Conservation (phyloP, 768 basidiomycete genomes). For the Multifurca ochricompacta region DNA sequence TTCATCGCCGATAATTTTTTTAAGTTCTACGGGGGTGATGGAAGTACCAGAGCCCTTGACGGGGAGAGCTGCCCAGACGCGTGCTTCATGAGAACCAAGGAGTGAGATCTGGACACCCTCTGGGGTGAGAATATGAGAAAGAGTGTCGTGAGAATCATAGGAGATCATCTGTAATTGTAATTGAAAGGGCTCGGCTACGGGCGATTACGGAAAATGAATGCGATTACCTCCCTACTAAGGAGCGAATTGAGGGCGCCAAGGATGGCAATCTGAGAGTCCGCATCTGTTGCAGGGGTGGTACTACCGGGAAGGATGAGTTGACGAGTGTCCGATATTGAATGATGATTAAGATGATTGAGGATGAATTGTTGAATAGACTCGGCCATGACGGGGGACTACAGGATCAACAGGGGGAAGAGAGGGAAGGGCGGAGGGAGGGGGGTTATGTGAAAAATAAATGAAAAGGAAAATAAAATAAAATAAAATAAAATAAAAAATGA, state of each 20-base stretch:
- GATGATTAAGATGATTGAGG: conserved; percentile 60
- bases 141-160: conserved; percentile 70
- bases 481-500: background rate
- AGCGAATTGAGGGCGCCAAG: conserved; percentile 91
- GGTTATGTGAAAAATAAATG: too few relatives aligned
- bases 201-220: background rate
- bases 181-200: conserved; percentile 13
- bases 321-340: conserved; percentile 60
- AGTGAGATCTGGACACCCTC: conserved; percentile 77
- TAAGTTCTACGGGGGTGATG: conserved; percentile 58
- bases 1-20: conserved; percentile 75
- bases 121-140: conserved; percentile 63
- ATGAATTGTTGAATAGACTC: conserved; percentile 75
- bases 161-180: conserved; percentile 59
- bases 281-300: conserved; percentile 44
- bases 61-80: conserved; percentile 84
- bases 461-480: background rate
- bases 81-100: conserved; percentile 89
- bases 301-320: conserved; percentile 59
- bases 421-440: too few relatives aligned
- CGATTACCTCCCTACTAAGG: conserved; percentile 19
- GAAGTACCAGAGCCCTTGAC: conserved; percentile 61
- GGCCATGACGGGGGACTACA: conserved; percentile 54
- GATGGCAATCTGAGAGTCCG: conserved; percentile 76
- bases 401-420: too few relatives aligned